Evolutionary conservation across 345 rosid genomes (phyloP).

Genomic region (Dimocarpus longan): DNA sequence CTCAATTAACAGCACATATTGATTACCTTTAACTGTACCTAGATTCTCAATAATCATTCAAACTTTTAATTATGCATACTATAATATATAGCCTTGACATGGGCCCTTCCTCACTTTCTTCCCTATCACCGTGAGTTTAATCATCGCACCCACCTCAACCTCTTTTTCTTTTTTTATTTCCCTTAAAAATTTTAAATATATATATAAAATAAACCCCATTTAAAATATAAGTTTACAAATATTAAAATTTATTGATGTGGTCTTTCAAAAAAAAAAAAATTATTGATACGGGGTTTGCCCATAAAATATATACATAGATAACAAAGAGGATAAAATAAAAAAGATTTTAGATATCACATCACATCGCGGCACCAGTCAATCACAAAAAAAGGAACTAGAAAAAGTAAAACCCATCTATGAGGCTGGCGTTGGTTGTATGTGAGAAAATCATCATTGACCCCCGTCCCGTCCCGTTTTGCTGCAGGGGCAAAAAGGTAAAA

Average conservation of each 20-base stretch:
- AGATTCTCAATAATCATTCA: constrained; percentile 36
- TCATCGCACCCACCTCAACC: constrained; percentile 1
- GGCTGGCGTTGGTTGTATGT: too few relatives aligned
- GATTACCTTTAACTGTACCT: constrained; percentile 21
- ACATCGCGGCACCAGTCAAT: constrained; percentile 21
- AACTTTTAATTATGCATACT: constrained; percentile 28
- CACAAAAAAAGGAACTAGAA: background rate
- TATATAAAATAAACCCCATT: too few relatives aligned
- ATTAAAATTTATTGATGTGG: too few relatives aligned
- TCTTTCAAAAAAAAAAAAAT: too few relatives aligned
- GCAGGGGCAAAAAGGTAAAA: background rate
- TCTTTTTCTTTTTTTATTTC: background rate
- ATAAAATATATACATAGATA: too few relatives aligned
- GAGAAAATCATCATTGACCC: too few relatives aligned
- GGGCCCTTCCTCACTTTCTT: constrained; percentile 23
- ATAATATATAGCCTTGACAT: constrained; percentile 17
- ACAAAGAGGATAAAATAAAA: background rate
- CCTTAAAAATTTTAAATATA: background rate
- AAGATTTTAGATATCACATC: background rate
- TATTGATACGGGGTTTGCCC: too few relatives aligned
- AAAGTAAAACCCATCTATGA: background rate
- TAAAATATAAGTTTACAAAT: too few relatives aligned
- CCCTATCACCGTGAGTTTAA: constrained; percentile 16
- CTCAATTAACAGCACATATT: background rate
- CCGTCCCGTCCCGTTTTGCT: background rate